Conservation (phyloP, 106 monocot species). For the Dendrobium chrysotoxum region DNA sequence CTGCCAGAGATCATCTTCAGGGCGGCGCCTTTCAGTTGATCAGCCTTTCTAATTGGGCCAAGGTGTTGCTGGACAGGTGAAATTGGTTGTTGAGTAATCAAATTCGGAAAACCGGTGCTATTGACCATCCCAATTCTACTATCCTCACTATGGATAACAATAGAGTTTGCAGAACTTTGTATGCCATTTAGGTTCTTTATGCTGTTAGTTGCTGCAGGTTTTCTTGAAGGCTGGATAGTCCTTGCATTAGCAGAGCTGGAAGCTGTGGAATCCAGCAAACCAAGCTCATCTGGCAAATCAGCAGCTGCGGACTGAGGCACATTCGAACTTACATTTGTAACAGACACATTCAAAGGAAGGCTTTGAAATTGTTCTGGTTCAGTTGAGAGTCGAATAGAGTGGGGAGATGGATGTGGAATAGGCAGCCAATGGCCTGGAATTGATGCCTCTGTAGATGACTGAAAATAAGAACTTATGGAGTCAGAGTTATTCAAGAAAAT, state of each 20-base stretch:
- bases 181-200: conserved; percentile 15
- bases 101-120: background rate
- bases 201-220: conserved; percentile 17
- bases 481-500: too few species aligned
- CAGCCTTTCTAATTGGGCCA: background rate
- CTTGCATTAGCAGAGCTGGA: conserved; percentile 10
- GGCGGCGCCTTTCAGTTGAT: background rate
- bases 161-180: background rate
- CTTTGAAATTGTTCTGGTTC: conserved; percentile 40
- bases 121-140: too few species aligned
- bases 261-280: conserved; percentile 18
- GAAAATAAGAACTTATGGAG: background rate
- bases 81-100: background rate
- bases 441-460: conserved; percentile 56
- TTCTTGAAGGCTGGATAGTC: conserved; percentile 15
- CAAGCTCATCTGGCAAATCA: conserved; percentile 38
- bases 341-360: conserved; percentile 10
- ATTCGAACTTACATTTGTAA: background rate
- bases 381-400: conserved; percentile 52
- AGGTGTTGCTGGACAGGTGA: background rate
- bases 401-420: conserved; percentile 40
- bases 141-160: too few species aligned
- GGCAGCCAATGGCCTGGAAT: conserved; percentile 71
- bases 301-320: conserved; percentile 3
- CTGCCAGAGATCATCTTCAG: conserved; percentile 27